phyloP scores from a whole-genome alignment of 2,329 filamentous ascomycete genomes.

The Fusarium heterosporum region DNA sequence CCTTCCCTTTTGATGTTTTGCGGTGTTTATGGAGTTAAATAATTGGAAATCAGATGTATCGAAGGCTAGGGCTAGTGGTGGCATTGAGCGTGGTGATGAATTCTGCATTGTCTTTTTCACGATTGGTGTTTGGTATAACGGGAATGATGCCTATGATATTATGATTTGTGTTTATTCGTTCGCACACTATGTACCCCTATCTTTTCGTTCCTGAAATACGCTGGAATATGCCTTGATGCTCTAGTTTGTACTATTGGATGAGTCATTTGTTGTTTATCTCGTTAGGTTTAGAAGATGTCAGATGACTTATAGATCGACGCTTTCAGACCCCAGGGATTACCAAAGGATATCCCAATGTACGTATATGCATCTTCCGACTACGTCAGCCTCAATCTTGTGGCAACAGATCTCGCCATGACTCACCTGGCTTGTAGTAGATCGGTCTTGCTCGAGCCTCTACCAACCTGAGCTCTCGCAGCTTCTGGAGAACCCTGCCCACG shows the following conservation, averaged over 20 bases:
- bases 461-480: constrained; percentile 71
- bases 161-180: constrained; percentile 21
- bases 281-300: constrained; percentile 51
- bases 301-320: constrained; percentile 67
- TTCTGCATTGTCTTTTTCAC: constrained; percentile 12
- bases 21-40: constrained; percentile 6
- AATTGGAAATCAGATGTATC: neutral
- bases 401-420: constrained; percentile 48
- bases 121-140: constrained; percentile 29
- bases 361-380: constrained; percentile 71
- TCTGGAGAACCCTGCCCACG: constrained; percentile 73
- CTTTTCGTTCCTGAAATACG: neutral
- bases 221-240: constrained; percentile 5
- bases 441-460: constrained; percentile 59
- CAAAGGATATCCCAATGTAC: constrained; percentile 69
- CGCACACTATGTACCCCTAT: constrained; percentile 8
- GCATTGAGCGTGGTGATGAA: constrained; percentile 19
- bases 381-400: constrained; percentile 27
- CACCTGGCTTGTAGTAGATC: constrained; percentile 84
- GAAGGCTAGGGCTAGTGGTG: constrained; percentile 5
- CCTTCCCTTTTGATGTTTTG: neutral
- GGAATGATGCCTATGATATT: constrained; percentile 24
- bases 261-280: constrained; percentile 16
- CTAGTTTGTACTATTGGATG: constrained; percentile 3
- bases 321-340: constrained; percentile 72